phyloP scores from a whole-genome alignment of 23 red algal genomes.

The Pyropia haitanensis region DNA sequence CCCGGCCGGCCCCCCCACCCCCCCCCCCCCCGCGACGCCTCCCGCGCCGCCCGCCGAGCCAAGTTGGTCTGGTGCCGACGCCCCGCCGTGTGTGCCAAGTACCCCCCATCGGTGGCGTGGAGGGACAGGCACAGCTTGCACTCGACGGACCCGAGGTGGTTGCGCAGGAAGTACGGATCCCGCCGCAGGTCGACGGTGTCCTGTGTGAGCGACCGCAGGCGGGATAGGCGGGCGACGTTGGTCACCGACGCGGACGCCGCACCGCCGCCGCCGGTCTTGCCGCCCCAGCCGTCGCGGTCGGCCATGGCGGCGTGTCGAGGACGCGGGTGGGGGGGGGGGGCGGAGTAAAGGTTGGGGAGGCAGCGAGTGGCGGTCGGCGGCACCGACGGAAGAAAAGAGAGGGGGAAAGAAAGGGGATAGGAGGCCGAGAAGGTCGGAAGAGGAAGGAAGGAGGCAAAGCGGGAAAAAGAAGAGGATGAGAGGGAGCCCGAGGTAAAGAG shows the following conservation, averaged over 20 bases:
- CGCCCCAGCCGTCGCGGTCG: constrained; percentile 60
- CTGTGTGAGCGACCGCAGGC: constrained; percentile 61
- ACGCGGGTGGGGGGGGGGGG: background rate
- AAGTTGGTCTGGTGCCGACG: constrained; percentile 88
- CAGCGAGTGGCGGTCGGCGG: background rate
- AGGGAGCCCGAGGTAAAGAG: too few species aligned
- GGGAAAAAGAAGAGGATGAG: too few species aligned
- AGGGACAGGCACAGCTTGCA: constrained; percentile 92
- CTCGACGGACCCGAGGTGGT: constrained; percentile 86
- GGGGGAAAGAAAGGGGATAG: too few species aligned
- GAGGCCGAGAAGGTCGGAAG: too few species aligned
- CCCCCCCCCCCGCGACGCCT: constrained; percentile 24
- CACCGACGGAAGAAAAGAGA: too few species aligned
- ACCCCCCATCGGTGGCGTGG: constrained; percentile 89
- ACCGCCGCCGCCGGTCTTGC: constrained; percentile 72
- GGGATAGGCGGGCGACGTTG: constrained; percentile 36
- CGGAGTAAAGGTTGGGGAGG: background rate
- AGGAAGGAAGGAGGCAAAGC: too few species aligned
- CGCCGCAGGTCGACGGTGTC: constrained; percentile 83
- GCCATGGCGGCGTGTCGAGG: constrained; percentile 30
- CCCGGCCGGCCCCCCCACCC: background rate
- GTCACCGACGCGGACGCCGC: constrained; percentile 57
- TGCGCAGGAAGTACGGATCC: constrained; percentile 90
- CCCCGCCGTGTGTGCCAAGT: constrained; percentile 88
- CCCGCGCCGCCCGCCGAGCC: constrained; percentile 61